Base-by-base conservation (phyloP, 83 land plant species). In the Thuja plicata region DNA sequence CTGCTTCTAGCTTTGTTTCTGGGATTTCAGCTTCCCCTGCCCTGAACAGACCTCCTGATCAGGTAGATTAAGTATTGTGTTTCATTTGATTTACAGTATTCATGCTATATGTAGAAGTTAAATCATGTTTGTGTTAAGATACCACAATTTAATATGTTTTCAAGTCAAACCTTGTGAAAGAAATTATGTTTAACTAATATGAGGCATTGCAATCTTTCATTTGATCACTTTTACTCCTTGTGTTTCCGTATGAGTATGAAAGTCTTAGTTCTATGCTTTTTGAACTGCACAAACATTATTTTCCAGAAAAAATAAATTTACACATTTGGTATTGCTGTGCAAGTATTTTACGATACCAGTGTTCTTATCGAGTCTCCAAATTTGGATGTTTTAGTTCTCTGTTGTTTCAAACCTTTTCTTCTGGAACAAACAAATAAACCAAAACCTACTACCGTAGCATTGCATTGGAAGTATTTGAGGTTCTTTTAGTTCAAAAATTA, bases 21-120 rank as follows among this genome's bases (percentile, higher is more conserved):
- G 94, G 95, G 80, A 88, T 92, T 24, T 88, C 92, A 79, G 91
- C 92, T 87, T 87, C 92, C 48, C 50, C 87, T 79, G 62, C 90
- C 80, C 89, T 91, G 55, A 92, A 92, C 87, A 92, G 90, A 50
- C 93, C 89, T 38, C 87, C 90, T 88, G 93, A 93, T 73, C 99
- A 97, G 97, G 98, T 96, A 48, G 8, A n/a, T 46, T 1, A 8
- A 79, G 37, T 32, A 46, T 46, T 11, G 80, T 57, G 30, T 21
- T 76, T 88, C 80, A n/a, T 41, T 79, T 43, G 3, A 88, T 21
- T 32, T 78, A 48, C 9, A 71, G 77, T 30, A 83, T 83, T 0
- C 54, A 2, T 83, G 85, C 85, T 46, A 13, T n/a, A 16, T 83
- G 10, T 45, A 45, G 52, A 83, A n/a, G 55, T 83, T 46, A 54